Evolutionary conservation across 1,284 basidiomycete genomes (phyloP).

Genomic region (Vanrija pseudolonga): DNA sequence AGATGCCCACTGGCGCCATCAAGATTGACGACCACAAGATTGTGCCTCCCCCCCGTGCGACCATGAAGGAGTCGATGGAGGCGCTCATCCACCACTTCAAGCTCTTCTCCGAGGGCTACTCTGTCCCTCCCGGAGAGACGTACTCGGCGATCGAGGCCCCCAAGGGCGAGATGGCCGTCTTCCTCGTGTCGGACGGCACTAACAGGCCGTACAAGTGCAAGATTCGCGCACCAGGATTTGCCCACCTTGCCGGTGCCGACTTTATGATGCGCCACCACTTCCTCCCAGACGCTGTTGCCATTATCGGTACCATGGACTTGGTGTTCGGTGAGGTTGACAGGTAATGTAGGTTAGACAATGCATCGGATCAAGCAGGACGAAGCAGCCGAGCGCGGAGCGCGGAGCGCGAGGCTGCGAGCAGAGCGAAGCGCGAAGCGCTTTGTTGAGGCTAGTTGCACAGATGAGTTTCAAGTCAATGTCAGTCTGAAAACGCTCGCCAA

Average conservation of each 20-base stretch:
- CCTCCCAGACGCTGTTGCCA: conserved; percentile 85
- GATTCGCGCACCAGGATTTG: conserved; percentile 90
- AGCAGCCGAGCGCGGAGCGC: no score
- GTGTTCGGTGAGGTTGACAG: conserved; percentile 70
- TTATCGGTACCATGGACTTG: conserved; percentile 85
- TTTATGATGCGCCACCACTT: conserved; percentile 84
- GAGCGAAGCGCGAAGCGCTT: no score
- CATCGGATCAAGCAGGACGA: conserved; percentile 8
- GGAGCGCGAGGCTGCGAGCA: no score
- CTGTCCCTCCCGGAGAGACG: conserved; percentile 95
- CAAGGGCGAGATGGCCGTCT: conserved; percentile 98
- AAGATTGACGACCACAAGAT: conserved; percentile 98
- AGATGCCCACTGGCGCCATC: conserved; percentile 89
- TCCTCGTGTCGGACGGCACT: conserved; percentile 87
- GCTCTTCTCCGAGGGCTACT: conserved; percentile 95
- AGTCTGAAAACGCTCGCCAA: no score
- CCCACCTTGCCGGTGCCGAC: conserved; percentile 85
- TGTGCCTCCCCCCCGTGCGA: conserved; percentile 90
- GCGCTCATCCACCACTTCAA: conserved; percentile 98
- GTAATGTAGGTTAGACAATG: conserved; percentile 28
- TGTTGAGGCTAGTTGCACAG: no score
- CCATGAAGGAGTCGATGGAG: conserved; percentile 99
- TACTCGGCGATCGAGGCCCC: conserved; percentile 97
- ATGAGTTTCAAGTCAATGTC: no score
- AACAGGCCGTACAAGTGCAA: conserved; percentile 92